Percentiles rank a stretch among this genome's conserved stretches.
Evolutionary conservation across 257 asterid genomes (phyloP).

Genomic region (Linderniella brevidens): DNA sequence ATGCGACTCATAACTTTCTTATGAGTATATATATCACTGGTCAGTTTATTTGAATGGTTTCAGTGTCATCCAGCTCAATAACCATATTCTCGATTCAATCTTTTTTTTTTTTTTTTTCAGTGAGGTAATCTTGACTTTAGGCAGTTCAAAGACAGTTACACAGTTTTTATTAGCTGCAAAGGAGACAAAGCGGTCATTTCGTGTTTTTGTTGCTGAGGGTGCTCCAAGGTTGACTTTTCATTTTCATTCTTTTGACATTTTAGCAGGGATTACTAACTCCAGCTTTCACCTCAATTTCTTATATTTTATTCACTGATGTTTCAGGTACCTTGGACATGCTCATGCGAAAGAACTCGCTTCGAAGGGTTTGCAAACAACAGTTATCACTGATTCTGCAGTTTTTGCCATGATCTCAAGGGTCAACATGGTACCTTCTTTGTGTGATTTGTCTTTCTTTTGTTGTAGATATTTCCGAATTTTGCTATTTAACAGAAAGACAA

Average conservation of each 20-base stretch:
- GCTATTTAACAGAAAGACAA: too few relatives aligned
- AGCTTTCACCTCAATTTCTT: slow-evolving; percentile 6
- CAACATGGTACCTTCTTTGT: slow-evolving; percentile 50
- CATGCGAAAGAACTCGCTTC: slow-evolving; percentile 80
- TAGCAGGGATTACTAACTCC: too few relatives aligned
- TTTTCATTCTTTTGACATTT: background rate
- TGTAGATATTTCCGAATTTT: background rate
- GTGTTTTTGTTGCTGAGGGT: slow-evolving; percentile 97
- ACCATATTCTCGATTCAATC: background rate
- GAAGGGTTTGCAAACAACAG: slow-evolving; percentile 79
- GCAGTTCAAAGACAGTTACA: slow-evolving; percentile 79
- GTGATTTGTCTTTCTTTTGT: slow-evolving; percentile 2
- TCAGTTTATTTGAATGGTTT: too few relatives aligned
- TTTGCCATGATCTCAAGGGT: slow-evolving; percentile 98
- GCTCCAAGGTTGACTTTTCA: slow-evolving; percentile 74
- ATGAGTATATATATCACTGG: too few relatives aligned
- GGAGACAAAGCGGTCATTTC: slow-evolving; percentile 83
- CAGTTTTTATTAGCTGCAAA: slow-evolving; percentile 90
- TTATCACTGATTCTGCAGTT: slow-evolving; percentile 90
- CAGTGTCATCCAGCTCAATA: too few relatives aligned
- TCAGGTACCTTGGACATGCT: slow-evolving; percentile 89
- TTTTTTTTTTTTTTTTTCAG: slow-evolving; percentile 27
- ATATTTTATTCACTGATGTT: slow-evolving; percentile 8
- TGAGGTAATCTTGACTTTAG: slow-evolving; percentile 92
- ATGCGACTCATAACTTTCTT: too few relatives aligned